Conservation (phyloP, 2,329 filamentous ascomycete species). For the Chaetoscypha palmicola region DNA sequence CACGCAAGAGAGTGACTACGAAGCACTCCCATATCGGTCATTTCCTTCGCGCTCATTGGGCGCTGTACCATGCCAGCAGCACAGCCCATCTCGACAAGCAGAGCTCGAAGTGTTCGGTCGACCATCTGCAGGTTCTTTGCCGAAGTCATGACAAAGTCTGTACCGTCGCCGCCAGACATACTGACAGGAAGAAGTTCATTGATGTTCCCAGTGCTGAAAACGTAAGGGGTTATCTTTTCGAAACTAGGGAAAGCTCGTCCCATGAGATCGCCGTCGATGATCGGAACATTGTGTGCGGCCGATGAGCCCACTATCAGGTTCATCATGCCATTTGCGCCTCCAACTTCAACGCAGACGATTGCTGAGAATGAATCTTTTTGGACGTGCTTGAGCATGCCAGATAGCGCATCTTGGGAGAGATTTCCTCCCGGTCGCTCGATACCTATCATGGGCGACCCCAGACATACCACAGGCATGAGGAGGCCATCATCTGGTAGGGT, state of each 20-base stretch:
- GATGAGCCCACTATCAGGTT: constrained; percentile 26
- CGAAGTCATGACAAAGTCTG: background rate
- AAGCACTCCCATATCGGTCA: constrained; percentile 32
- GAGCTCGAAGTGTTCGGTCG: constrained; percentile 36
- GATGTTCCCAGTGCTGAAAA: constrained; percentile 18
- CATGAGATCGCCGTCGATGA: constrained; percentile 41
- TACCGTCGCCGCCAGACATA: background rate
- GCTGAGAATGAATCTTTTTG: constrained; percentile 29
- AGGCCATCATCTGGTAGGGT: constrained; percentile 38
- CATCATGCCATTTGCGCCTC: constrained; percentile 35
- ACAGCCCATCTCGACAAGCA: constrained; percentile 36
- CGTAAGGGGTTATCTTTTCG: constrained; percentile 40
- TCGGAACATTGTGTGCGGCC: constrained; percentile 31
- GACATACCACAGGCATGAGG: constrained; percentile 39
- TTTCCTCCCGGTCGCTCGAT: constrained; percentile 37
- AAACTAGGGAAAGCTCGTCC: constrained; percentile 40
- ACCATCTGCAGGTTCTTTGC: constrained; percentile 35
- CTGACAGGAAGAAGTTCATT: constrained; percentile 2
- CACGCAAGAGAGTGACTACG: constrained; percentile 39
- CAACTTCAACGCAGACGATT: constrained; percentile 36
- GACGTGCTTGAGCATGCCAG: constrained; percentile 33
- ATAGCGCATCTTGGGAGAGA: constrained; percentile 34
- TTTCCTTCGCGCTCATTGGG: constrained; percentile 34
- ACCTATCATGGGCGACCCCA: constrained; percentile 37
- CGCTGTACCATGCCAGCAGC: constrained; percentile 35